Conservation (phyloP, 1,284 basidiomycete species). For the Trichosporon sp. region DNA sequence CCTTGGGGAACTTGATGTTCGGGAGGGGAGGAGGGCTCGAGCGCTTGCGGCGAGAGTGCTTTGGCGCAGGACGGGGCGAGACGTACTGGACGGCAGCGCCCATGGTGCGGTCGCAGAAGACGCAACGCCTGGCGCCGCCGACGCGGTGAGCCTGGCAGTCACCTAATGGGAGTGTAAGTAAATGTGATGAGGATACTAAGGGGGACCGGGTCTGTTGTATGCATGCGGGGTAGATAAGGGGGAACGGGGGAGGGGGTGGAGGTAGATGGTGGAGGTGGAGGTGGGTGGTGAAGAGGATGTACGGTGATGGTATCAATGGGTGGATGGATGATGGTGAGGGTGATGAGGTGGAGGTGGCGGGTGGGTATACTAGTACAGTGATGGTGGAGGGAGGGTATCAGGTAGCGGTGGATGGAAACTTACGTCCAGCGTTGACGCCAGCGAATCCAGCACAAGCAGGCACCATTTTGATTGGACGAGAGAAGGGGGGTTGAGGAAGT, state of each 20-base stretch:
- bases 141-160: slow-evolving; percentile 3
- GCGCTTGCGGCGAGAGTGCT: slow-evolving; percentile 1
- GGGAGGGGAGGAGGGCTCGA: background rate
- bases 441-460: slow-evolving; percentile 4
- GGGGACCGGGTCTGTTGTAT: background rate
- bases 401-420: background rate
- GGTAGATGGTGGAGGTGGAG: background rate
- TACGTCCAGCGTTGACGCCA: slow-evolving; percentile 4
- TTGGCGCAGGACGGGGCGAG: background rate
- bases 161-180: background rate
- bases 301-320: background rate
- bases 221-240: background rate
- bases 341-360: background rate
- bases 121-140: background rate
- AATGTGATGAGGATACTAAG: background rate
- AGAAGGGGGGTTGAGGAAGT: background rate
- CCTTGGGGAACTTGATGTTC: slow-evolving; percentile 3
- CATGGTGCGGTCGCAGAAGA: background rate
- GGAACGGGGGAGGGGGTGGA: background rate
- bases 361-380: background rate
- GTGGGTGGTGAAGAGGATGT: too few species aligned
- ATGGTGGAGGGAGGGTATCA: background rate
- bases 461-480: slow-evolving; percentile 5
- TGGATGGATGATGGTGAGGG: background rate
- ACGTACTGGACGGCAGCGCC: background rate